Conservation (phyloP, 257 asterid genomes). For the Solanum phureja region DNA sequence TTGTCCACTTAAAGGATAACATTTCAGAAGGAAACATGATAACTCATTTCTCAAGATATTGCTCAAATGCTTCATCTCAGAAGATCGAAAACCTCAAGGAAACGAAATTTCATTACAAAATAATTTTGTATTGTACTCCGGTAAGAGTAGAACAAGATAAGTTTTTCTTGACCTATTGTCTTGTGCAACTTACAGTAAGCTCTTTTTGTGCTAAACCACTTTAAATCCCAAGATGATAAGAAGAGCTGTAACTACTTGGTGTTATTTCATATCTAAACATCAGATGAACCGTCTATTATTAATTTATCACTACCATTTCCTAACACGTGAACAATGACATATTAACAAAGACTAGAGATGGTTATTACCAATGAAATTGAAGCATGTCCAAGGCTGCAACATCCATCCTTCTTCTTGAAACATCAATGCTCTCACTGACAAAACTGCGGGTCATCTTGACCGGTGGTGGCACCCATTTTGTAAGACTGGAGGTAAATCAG, state of each 20-base stretch:
- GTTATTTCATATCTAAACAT: background rate
- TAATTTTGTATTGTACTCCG: background rate
- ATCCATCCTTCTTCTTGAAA: no score
- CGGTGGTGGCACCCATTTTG: no score
- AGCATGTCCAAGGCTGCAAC: no score
- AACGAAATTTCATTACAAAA: background rate
- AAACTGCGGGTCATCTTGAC: no score
- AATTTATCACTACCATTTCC: background rate
- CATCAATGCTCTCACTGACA: no score
- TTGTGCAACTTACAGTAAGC: background rate
- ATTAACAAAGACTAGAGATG: background rate
- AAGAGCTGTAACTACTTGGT: background rate
- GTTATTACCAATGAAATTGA: constrained; percentile 25
- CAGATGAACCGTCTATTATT: background rate
- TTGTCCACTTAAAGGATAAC: background rate
- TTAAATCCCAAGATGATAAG: background rate
- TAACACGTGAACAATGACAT: background rate
- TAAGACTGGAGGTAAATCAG: no score
- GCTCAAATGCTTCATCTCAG: background rate
- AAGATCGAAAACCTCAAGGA: background rate
- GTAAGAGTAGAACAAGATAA: background rate
- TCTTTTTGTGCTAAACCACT: background rate
- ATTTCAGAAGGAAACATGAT: background rate
- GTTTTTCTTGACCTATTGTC: background rate
- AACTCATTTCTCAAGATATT: background rate